Base-by-base conservation (phyloP, 2,329 filamentous ascomycete genomes). In the Microcyclospora pomicola region DNA sequence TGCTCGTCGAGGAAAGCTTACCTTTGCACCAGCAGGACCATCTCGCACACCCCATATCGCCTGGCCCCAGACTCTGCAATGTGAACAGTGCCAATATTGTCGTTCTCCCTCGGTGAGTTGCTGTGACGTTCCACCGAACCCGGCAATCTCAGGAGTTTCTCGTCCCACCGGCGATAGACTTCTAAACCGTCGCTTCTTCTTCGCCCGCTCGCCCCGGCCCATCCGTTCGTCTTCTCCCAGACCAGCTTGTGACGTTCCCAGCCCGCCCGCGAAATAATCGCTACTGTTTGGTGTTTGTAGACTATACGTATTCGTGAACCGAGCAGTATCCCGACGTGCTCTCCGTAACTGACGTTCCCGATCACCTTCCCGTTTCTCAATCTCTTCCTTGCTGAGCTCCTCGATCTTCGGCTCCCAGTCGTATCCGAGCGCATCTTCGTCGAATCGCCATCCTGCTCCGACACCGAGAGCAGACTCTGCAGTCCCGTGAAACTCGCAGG, bases 11-110 rank as follows among this genome's bases (percentile, higher is more conserved):
- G 15, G 9, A n/a, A 27, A 63, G n/a, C 82, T 71, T 66, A 91
- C 84, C 62, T 83, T 80, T 46, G 82, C 73, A 38, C 87, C 88
- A 38, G 74, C 69, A 11, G 91, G 91, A 15, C 91, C 91, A 62
- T 96, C 87, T 51, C 91, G 72, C 2, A 96, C 88, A 35, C 84
- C 87, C 91, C 91, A 98, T 7, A 95, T 85, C 19, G 85, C 82
- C 35, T 80, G 80, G 12, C 88, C 91, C 77, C 82, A 88, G 27
- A 95, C 77, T 42, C 72, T 71, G 59, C 91, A 98, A 60, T 96
- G 88, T 33, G 69, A 68, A 62, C 91, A 98, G 44, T 84, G 75
- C 91, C 91, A 98, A 32, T 71, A 77, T 46, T 74, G 68, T 49
- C 87, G 73, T 66, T 96, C 91, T 52, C 48, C 45, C 38, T 92